phyloP scores from a whole-genome alignment of 2,329 filamentous ascomycete species.

The Colletotrichum tropicicola region DNA sequence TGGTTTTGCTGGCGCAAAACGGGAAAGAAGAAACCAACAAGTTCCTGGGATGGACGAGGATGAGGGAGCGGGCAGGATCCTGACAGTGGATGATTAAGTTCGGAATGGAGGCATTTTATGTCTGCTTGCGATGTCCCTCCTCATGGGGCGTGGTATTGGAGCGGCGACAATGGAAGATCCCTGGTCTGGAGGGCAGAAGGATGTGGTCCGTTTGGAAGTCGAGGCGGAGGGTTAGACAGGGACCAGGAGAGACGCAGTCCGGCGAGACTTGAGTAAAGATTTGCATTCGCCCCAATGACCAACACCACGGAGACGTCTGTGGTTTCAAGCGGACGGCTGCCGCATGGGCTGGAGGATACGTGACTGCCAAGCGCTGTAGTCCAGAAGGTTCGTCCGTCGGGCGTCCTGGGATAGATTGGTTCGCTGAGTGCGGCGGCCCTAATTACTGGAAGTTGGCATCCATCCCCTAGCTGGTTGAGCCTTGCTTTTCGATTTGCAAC shows the following conservation, averaged over 20 bases:
- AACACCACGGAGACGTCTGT: constrained; percentile 28
- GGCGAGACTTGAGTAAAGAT: constrained; percentile 29
- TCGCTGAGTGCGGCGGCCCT: constrained; percentile 10
- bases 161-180: constrained; percentile 30
- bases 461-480: constrained; percentile 5
- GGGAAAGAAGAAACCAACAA: constrained; percentile 30
- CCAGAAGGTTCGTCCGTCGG: constrained; percentile 26
- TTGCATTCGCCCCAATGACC: constrained; percentile 31
- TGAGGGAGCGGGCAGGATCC: constrained; percentile 28
- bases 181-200: constrained; percentile 22
- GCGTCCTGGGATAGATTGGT: constrained; percentile 27
- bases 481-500: neutral
- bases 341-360: constrained; percentile 30
- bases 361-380: constrained; percentile 31
- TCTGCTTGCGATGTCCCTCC: constrained; percentile 28
- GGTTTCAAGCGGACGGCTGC: constrained; percentile 31
- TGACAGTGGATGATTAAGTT: constrained; percentile 27
- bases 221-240: constrained; percentile 25
- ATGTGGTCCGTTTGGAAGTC: constrained; percentile 28
- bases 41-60: constrained; percentile 30
- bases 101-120: constrained; percentile 35
- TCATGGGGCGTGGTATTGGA: constrained; percentile 24
- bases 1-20: constrained; percentile 33
- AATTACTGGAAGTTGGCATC: constrained; percentile 15
- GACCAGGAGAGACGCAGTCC: constrained; percentile 29